Base-by-base conservation (phyloP, 1,284 basidiomycete species). In the Neonothopanus nambi region DNA sequence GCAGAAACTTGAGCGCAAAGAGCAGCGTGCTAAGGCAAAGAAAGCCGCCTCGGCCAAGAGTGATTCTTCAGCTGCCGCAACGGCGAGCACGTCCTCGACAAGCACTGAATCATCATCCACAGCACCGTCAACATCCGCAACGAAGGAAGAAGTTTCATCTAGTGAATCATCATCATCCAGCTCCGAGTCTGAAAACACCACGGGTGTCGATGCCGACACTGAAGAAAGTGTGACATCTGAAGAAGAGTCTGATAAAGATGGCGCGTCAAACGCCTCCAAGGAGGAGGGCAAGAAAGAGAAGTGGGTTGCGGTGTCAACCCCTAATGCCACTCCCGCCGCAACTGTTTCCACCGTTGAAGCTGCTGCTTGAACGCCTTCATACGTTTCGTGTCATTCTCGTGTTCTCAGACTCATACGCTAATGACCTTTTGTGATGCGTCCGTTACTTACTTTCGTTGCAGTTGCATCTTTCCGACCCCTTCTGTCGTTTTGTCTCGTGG, bases 181-280 rank as follows among this genome's bases (percentile, higher is more conserved):
- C 52, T 83, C 81, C 38, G 82, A 84, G 63, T 78, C 77, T 8
- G 84, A 83, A 60, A 75, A 69, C 50, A 80, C 73, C 62, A 82
- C 77, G 18, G 85, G 83, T 18, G 74, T 77, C 51, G 87, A 89
- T 52, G 86, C 83, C 9, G 87, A 89, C 60, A 81, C 80, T 23
- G 87, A 89, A 67, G 85, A 85, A 63, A 88, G 84, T 61, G 71
- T 85, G 59, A 84, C 86, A 5, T 87, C 87, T 44, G 87, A 89
- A 60, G 85, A 86, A 58, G 85, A 85, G 59, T 66, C 70, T 18
- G 77, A 79, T 33, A 79, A 76, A 57, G 65, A 68, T 48, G 67
- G 67, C 44, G 65, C 61, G 40, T 33, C 30, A 33, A 33, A 33
- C 9, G 30, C 30, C 30, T 56, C 62, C 37, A 67, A 69, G 26